These are phyloP conservation scores for Pisolithus thermaeus DNA, from an alignment of 1,284 basidiomycete species.

Conservation along the genomic window DNA sequence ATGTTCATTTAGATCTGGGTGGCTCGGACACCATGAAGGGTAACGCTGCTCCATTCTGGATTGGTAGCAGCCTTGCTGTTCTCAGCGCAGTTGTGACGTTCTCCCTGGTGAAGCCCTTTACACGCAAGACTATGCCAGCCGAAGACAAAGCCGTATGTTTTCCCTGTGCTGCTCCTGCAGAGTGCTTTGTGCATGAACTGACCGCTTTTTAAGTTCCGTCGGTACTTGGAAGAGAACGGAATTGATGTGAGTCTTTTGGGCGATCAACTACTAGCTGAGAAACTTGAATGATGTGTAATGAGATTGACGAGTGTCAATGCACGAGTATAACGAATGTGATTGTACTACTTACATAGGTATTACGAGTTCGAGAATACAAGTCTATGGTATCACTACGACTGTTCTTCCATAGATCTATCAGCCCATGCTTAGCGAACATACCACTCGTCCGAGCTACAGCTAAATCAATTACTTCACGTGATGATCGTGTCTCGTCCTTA, in stretches of 20 bases:
- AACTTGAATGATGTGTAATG: no score
- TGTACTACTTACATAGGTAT: no score
- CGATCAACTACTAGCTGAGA: neutral
- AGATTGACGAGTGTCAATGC: no score
- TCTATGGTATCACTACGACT: no score
- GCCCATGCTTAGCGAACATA: no score
- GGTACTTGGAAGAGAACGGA: slow-evolving; percentile 66
- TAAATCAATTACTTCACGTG: no score
- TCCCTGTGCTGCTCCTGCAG: neutral
- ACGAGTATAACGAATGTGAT: no score
- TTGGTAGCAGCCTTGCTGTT: slow-evolving; percentile 75
- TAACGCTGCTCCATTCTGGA: slow-evolving; percentile 81
- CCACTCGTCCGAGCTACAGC: no score
- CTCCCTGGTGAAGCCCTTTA: slow-evolving; percentile 71
- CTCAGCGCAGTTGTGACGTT: slow-evolving; percentile 72
- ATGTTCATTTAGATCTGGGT: slow-evolving; percentile 49
- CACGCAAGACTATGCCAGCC: slow-evolving; percentile 70
- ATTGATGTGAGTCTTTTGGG: slow-evolving; percentile 69
- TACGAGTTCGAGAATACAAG: no score
- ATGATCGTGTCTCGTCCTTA: no score
- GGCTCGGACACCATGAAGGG: slow-evolving; percentile 44
- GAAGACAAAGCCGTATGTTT: slow-evolving; percentile 58
- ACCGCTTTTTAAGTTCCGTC: slow-evolving; percentile 51
- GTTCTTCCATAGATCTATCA: no score
- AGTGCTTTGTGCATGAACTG: neutral